A percentile compares a stretch with the other conserved stretches of the same genome.
phyloP scores from a whole-genome alignment of 176 grass and related monocot species.

The Zoysia japonica region DNA sequence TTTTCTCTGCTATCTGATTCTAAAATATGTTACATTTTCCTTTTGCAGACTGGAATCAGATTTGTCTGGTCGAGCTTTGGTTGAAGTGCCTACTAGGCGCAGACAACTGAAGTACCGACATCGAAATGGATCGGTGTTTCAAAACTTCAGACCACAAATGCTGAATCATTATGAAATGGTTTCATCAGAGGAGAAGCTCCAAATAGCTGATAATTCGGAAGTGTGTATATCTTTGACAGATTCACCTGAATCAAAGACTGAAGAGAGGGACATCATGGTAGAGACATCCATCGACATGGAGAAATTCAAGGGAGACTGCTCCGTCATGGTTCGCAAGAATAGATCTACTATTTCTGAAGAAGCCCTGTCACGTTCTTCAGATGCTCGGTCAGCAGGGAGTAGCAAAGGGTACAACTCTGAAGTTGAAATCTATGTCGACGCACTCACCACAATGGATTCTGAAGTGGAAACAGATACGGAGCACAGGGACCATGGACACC shows the following conservation, averaged over 20 bases:
- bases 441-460: constrained; percentile 70
- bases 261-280: constrained; percentile 55
- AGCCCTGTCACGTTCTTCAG: constrained; percentile 48
- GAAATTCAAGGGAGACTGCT: constrained; percentile 25
- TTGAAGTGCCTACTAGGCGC: constrained; percentile 39
- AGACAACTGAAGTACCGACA: constrained; percentile 54
- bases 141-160: constrained; percentile 45
- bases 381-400: constrained; percentile 51
- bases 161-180: constrained; percentile 51
- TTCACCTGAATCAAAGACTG: constrained; percentile 42
- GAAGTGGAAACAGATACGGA: constrained; percentile 70
- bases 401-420: constrained; percentile 74
- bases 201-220: constrained; percentile 36
- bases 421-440: constrained; percentile 68
- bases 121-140: constrained; percentile 48
- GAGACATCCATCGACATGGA: constrained; percentile 45
- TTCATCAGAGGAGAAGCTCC: constrained; percentile 46
- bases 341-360: constrained; percentile 40
- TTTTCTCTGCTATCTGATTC: constrained; percentile 21
- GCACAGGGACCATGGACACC: constrained; percentile 34
- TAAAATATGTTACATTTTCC: constrained; percentile 21
- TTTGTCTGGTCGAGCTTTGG: constrained; percentile 39
- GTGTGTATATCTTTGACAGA: constrained; percentile 46
- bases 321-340: constrained; percentile 18
- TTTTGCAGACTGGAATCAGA: constrained; percentile 44